Conservation (phyloP, 371 early-diverging fungal species). For the Parasitella parasitica region DNA sequence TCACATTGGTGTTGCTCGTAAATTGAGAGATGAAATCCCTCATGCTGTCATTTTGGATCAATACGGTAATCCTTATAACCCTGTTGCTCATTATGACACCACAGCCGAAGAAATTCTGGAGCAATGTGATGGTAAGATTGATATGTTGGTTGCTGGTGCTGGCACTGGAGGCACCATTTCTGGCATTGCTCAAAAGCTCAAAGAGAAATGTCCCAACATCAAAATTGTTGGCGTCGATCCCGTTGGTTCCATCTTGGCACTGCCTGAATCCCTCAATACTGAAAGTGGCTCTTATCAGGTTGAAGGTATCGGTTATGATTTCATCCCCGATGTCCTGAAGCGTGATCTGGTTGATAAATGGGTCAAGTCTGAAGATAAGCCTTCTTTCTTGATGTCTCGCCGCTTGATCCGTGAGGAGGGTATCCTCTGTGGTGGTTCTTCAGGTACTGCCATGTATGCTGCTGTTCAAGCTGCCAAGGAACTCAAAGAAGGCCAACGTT, state of each 20-base stretch:
- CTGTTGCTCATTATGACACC: constrained; percentile 92
- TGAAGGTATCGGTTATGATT: constrained; percentile 98
- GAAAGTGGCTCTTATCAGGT: constrained; percentile 68
- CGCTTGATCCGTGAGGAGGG: constrained; percentile 96
- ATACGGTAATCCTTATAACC: constrained; percentile 94
- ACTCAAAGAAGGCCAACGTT: constrained; percentile 76
- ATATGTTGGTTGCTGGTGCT: constrained; percentile 95
- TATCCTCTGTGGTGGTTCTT: constrained; percentile 91
- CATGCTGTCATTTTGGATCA: constrained; percentile 96
- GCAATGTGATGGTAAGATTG: constrained; percentile 87
- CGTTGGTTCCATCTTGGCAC: constrained; percentile 90
- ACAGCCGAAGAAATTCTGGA: constrained; percentile 89
- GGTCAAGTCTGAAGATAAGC: constrained; percentile 93
- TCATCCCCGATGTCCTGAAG: constrained; percentile 91
- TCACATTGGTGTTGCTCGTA: constrained; percentile 94
- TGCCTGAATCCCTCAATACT: constrained; percentile 79
- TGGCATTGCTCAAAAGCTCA: constrained; percentile 91
- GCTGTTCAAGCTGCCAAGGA: constrained; percentile 81
- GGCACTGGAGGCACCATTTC: constrained; percentile 98
- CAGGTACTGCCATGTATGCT: constrained; percentile 84
- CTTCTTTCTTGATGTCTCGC: constrained; percentile 92
- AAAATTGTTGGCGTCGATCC: constrained; percentile 95
- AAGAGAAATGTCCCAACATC: constrained; percentile 87
- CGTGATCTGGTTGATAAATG: constrained; percentile 85
- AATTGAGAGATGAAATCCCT: constrained; percentile 89